Base-by-base conservation (phyloP, 345 rosid genomes). In the Limnanthes douglasii region DNA sequence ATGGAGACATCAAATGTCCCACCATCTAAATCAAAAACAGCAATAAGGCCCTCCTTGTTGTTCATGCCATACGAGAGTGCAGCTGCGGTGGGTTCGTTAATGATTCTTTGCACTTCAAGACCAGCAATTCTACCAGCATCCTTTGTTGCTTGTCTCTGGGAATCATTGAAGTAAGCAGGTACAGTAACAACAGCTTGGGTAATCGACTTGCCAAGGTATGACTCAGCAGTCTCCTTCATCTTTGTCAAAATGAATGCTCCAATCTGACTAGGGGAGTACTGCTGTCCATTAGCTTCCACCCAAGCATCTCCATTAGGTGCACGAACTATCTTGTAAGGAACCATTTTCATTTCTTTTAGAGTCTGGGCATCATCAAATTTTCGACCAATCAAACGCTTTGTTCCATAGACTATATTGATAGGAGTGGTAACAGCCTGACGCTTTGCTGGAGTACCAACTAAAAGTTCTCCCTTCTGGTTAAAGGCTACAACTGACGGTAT, bases 61-160 rank as follows among this genome's bases (percentile, higher is more conserved):
- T 62, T 57, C 53, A 48, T 37, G 2, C 68, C 64, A 23, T 62
- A 62, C 12, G 68, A 57, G 37, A 62, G 56, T 2, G 64, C 68
- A 10, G 68, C 68, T 4, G 68, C 64, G 21, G 64, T 62, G 10
- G 68, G 68, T 22, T 62, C 68, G n/a, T 62, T 62, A 38, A 62
- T 62, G 14, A 62, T 62, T 45, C 68, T 62, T 18, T 56, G 48
- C 6, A 62, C 68, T 6, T 62, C 59, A 11, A 62, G 54, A 15
- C 63, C 68, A 46, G 68, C 55, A 36, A 62, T 62, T 18, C 54
- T 45, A 8, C 68, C 68, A 37, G 68, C 68, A 62, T 62, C 68
- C 24, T 62, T 62, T 15, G 68, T 62, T 10, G 68, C 68, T 41
- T 62, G 68, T 20, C 68, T 37, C 6, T 62, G 68, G 11, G 68